Conservation (phyloP, 257 asterid species). For the Solanum medicagineum region DNA sequence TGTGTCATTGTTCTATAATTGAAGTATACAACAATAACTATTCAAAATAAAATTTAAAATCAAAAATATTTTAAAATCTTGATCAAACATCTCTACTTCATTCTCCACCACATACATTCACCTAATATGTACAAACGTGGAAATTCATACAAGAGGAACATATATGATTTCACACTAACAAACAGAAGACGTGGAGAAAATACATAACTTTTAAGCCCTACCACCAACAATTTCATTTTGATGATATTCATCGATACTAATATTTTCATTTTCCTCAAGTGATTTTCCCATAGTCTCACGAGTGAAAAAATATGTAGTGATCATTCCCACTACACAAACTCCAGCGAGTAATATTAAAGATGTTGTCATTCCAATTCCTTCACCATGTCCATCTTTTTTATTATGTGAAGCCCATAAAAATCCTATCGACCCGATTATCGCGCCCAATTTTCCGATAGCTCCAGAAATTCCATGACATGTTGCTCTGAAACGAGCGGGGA, state of each 20-base stretch:
- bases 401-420: slow-evolving; percentile 26
- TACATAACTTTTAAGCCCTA: neutral
- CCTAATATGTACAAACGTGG: neutral
- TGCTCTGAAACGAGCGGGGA: slow-evolving; percentile 45
- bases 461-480: slow-evolving; percentile 46
- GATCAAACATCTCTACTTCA: neutral
- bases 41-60: too few species aligned
- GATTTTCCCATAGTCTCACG: slow-evolving; percentile 43
- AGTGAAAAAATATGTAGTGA: slow-evolving; percentile 22
- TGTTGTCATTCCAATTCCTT: slow-evolving; percentile 26
- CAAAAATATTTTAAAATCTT: neutral
- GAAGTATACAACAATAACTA: neutral
- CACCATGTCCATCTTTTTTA: neutral
- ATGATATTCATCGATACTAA: neutral
- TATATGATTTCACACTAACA: neutral
- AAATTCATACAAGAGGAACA: neutral
- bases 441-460: slow-evolving; percentile 39
- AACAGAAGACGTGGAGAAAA: neutral
- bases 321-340: slow-evolving; percentile 22
- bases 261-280: slow-evolving; percentile 40
- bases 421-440: slow-evolving; percentile 32
- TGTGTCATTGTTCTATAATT: too few species aligned
- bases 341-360: slow-evolving; percentile 30
- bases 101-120: neutral
- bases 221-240: neutral